Evolutionary conservation across 2,329 filamentous ascomycete genomes (phyloP).

Genomic region (Diplodia mutila): DNA sequence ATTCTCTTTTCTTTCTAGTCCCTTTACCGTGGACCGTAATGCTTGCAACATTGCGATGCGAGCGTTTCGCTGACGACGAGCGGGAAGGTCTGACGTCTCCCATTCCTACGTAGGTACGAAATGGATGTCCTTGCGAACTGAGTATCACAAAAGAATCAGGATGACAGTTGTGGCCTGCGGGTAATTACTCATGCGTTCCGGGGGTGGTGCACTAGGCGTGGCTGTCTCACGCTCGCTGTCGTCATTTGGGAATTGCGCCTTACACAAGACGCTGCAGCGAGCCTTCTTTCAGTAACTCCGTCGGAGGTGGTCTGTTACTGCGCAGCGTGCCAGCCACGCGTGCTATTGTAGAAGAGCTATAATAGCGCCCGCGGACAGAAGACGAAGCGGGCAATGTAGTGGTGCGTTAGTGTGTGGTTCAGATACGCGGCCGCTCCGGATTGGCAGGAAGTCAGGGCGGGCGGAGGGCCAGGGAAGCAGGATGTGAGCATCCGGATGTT

Average conservation of each 20-base stretch:
- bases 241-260: background rate
- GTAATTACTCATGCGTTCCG: background rate
- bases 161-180: background rate
- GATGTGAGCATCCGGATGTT: background rate
- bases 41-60: background rate
- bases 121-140: background rate
- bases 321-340: slow-evolving; percentile 10
- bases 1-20: background rate
- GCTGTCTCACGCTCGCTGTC: background rate
- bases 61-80: background rate
- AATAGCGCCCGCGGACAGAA: slow-evolving; percentile 1
- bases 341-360: slow-evolving; percentile 9
- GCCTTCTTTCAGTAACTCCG: background rate
- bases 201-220: no score
- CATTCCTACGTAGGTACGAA: background rate
- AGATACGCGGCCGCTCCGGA: slow-evolving; percentile 12
- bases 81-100: background rate
- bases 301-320: background rate
- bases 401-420: slow-evolving; percentile 6
- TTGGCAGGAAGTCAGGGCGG: background rate
- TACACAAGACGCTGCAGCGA: background rate
- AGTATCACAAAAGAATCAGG: background rate
- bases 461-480: background rate
- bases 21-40: background rate
- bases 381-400: background rate